Evolutionary conservation across 1,284 basidiomycete species (phyloP).

Genomic region (Amylostereum areolatum): DNA sequence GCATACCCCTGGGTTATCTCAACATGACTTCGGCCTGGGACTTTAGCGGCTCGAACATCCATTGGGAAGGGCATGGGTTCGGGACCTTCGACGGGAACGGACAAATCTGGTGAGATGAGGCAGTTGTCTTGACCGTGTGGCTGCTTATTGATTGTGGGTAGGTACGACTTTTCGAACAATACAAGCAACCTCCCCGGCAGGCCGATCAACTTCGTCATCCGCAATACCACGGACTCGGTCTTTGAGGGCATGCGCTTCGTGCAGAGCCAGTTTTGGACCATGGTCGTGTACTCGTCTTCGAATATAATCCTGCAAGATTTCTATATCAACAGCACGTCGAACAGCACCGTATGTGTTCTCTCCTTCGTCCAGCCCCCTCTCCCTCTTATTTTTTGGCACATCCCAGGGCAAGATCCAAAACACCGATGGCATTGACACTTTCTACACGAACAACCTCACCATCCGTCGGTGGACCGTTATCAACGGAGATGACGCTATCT

Average conservation of each 20-base stretch:
- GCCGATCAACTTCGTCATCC: constrained; percentile 15
- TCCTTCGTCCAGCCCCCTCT: too few relatives aligned
- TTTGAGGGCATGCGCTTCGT: background rate
- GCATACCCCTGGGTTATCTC: constrained; percentile 21
- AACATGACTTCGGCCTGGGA: constrained; percentile 27
- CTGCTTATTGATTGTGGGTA: constrained; percentile 4
- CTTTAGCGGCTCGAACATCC: constrained; percentile 22
- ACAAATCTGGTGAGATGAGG: constrained; percentile 22
- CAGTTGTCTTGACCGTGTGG: background rate
- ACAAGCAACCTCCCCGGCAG: constrained; percentile 26
- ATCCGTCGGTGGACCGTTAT: background rate
- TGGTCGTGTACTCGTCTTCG: background rate
- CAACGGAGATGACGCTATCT: background rate
- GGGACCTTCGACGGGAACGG: constrained; percentile 29
- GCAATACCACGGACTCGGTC: background rate
- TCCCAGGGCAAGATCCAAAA: background rate
- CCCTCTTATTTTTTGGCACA: too few relatives aligned
- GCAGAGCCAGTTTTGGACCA: background rate
- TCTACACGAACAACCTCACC: background rate
- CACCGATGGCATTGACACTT: background rate
- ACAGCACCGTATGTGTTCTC: background rate
- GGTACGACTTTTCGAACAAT: constrained; percentile 26
- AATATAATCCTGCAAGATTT: background rate
- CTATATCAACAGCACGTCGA: background rate
- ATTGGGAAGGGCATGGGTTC: constrained; percentile 22